Evolutionary conservation across 805 yeast species (phyloP).

Genomic region (Lachancea mirantina): DNA sequence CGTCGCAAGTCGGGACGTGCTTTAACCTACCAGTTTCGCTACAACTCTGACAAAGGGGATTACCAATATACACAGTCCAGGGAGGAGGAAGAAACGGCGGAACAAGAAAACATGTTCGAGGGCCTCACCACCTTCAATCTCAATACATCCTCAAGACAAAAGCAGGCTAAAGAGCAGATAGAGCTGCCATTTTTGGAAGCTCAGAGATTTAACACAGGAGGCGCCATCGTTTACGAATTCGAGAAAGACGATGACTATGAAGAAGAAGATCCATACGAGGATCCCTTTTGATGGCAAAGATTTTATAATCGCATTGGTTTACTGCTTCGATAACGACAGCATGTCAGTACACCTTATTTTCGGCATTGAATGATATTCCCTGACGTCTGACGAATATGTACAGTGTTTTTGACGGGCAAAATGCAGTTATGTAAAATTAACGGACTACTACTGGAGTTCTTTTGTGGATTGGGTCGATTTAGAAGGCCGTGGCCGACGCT

Average conservation of each 20-base stretch:
- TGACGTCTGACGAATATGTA: too few relatives aligned
- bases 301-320: background rate
- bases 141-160: conserved; percentile 67
- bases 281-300: conserved; percentile 55
- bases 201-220: conserved; percentile 70
- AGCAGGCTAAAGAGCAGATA: conserved; percentile 71
- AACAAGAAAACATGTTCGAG: conserved; percentile 50
- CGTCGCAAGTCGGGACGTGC: conserved; percentile 85
- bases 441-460: too few relatives aligned
- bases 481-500: too few relatives aligned
- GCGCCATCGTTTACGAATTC: conserved; percentile 92
- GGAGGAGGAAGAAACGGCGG: conserved; percentile 21
- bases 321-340: too few relatives aligned
- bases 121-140: conserved; percentile 85
- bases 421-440: too few relatives aligned
- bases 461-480: too few relatives aligned
- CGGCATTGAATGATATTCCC: too few relatives aligned
- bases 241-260: conserved; percentile 97
- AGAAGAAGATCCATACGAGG: conserved; percentile 97
- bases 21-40: conserved; percentile 43
- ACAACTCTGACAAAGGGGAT: conserved; percentile 44
- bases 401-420: too few relatives aligned
- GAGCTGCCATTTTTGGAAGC: conserved; percentile 90
- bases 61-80: conserved; percentile 28
- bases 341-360: too few relatives aligned